These are phyloP conservation scores for Gomphus sp. DNA, from an alignment of 1,284 basidiomycete species.

Conservation along the genomic window DNA sequence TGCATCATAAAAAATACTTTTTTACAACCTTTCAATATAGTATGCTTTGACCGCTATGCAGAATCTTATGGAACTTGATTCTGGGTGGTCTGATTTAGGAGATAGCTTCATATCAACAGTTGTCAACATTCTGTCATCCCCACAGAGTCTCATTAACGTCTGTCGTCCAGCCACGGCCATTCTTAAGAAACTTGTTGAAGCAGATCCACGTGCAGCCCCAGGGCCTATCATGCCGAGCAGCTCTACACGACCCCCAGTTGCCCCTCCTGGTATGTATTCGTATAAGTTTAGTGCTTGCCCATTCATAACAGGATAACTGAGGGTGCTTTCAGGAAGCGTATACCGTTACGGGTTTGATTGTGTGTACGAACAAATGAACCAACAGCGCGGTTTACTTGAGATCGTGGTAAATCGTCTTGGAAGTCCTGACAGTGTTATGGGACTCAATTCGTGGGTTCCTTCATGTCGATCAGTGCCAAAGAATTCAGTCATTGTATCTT, in stretches of 20 bases:
- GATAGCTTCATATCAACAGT: slow-evolving; percentile 68
- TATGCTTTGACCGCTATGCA: slow-evolving; percentile 82
- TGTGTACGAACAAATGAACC: slow-evolving; percentile 77
- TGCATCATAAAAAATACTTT: slow-evolving; percentile 2
- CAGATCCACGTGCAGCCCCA: slow-evolving; percentile 58
- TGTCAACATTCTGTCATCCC: slow-evolving; percentile 72
- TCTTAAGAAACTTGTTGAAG: slow-evolving; percentile 79
- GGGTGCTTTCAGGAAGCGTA: slow-evolving; percentile 38
- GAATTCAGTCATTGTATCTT: slow-evolving; percentile 12
- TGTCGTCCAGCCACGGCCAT: slow-evolving; percentile 95
- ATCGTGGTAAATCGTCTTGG: slow-evolving; percentile 73
- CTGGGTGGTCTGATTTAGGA: slow-evolving; percentile 71
- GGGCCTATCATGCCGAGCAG: slow-evolving; percentile 49
- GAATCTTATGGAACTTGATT: slow-evolving; percentile 77
- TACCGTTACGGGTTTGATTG: slow-evolving; percentile 76
- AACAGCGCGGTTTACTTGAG: slow-evolving; percentile 54
- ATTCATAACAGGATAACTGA: background rate
- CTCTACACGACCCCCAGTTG: slow-evolving; percentile 42
- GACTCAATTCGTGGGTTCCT: slow-evolving; percentile 63
- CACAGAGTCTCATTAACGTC: slow-evolving; percentile 81
- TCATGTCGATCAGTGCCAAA: slow-evolving; percentile 1
- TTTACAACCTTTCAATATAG: slow-evolving; percentile 26
- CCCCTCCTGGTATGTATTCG: slow-evolving; percentile 23
- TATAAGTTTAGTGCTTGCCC: background rate
- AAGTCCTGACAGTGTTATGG: slow-evolving; percentile 78